A percentile compares a stretch with the other conserved stretches of the same genome.
phyloP scores from a whole-genome alignment of 257 asterid genomes.

The Solanum tarijense region DNA sequence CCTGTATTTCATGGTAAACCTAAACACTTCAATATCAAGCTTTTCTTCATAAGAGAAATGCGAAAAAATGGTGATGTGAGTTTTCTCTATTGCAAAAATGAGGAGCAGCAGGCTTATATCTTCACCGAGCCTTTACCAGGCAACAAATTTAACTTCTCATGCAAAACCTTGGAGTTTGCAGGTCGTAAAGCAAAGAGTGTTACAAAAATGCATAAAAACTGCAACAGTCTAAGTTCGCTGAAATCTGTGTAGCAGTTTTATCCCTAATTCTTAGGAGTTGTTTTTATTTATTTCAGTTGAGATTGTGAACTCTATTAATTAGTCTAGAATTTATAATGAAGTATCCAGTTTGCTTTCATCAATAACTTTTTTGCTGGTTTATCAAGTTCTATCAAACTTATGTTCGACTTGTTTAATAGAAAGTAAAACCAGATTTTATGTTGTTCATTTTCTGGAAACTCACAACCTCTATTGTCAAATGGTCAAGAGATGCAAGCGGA shows the following conservation, averaged over 20 bases:
- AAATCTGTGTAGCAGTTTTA: neutral
- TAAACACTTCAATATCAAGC: neutral
- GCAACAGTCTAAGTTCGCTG: neutral
- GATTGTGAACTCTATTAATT: neutral
- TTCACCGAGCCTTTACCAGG: neutral
- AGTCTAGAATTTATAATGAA: neutral
- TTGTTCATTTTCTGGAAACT: neutral
- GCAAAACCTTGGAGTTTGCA: neutral
- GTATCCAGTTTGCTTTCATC: neutral
- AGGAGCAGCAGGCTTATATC: neutral
- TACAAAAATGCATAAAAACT: neutral
- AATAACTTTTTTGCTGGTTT: neutral
- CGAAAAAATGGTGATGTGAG: neutral
- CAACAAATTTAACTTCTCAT: neutral
- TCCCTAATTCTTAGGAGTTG: neutral
- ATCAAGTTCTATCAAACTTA: neutral
- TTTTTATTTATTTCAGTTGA: neutral
- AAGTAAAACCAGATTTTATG: neutral
- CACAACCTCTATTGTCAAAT: neutral
- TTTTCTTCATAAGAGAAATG: neutral
- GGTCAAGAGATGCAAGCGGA: neutral
- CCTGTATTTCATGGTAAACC: neutral
- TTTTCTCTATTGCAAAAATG: neutral
- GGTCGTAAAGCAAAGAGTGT: neutral
- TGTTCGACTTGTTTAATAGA: neutral